These are phyloP conservation scores for Tuber indicum DNA, from an alignment of 495 filamentous ascomycete species.

Conservation along the genomic window DNA sequence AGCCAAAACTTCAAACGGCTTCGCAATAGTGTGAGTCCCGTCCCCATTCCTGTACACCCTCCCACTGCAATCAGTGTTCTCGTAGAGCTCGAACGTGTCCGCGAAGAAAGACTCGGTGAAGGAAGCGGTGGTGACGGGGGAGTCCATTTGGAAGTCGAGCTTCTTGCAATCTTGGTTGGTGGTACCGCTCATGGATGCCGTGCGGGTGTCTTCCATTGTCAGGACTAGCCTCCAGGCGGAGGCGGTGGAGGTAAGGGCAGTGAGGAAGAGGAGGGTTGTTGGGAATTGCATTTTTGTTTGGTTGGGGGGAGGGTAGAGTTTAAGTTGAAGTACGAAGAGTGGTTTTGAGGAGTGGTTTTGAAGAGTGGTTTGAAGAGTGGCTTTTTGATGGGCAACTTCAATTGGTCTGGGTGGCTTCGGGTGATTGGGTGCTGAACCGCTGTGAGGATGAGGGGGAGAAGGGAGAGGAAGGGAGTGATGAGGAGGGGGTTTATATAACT, in stretches of 20 bases:
- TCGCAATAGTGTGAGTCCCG: not conserved
- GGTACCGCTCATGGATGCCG: not conserved
- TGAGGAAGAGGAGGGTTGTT: not conserved
- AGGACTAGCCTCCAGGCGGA: not conserved
- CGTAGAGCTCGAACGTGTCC: not conserved
- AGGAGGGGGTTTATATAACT: not conserved
- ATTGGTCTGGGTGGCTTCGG: not conserved
- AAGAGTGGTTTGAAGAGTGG: not conserved
- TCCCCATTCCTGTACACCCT: not conserved
- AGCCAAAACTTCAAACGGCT: not conserved
- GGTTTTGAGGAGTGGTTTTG: not conserved
- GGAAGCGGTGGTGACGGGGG: not conserved
- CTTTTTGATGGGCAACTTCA: not conserved
- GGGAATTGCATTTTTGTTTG: not conserved
- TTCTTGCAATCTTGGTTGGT: not conserved
- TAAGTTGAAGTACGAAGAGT: not conserved
- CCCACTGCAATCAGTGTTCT: not conserved
- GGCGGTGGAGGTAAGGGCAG: not conserved
- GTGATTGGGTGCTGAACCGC: not conserved
- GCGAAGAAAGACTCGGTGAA: not conserved
- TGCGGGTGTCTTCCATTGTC: not conserved
- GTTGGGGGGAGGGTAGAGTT: not conserved
- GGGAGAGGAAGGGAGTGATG: not conserved
- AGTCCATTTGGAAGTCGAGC: not conserved
- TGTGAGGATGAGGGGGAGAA: not conserved